Evolutionary conservation across 2,329 filamentous ascomycete genomes (phyloP).

Genomic region (Sporothrix sp.): DNA sequence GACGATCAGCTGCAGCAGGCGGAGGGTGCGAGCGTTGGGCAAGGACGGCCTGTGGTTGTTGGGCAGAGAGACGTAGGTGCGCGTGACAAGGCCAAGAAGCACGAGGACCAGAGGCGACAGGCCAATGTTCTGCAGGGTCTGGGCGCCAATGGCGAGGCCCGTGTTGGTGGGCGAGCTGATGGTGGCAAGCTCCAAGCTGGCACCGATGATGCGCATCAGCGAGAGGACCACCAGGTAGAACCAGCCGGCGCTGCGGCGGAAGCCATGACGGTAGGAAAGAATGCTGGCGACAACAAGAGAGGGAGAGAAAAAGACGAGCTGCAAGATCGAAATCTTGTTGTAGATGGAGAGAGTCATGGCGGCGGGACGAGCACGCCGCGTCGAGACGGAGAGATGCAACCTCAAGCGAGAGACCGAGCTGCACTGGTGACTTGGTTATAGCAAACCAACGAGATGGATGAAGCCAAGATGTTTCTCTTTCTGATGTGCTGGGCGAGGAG

Average conservation of each 20-base stretch:
- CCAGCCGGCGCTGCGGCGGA: constrained; percentile 39
- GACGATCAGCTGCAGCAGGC: constrained; percentile 32
- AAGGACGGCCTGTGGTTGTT: constrained; percentile 18
- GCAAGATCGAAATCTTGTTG: constrained; percentile 31
- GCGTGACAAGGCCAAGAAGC: constrained; percentile 34
- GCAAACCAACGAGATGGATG: neutral
- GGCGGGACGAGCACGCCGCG: neutral
- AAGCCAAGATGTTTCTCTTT: neutral
- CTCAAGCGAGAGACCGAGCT: neutral
- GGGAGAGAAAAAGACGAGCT: constrained; percentile 33
- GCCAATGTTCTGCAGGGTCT: constrained; percentile 36
- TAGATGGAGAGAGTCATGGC: constrained; percentile 19
- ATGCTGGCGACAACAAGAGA: constrained; percentile 27
- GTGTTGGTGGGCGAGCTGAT: constrained; percentile 32
- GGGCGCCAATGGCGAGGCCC: constrained; percentile 31
- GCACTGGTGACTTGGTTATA: neutral
- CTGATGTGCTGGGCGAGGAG: neutral
- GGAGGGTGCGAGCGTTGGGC: constrained; percentile 23
- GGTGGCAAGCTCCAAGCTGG: constrained; percentile 39
- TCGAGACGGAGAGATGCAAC: neutral
- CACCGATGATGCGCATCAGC: constrained; percentile 40
- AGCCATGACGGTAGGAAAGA: constrained; percentile 35
- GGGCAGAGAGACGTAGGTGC: constrained; percentile 28
- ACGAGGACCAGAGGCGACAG: constrained; percentile 39
- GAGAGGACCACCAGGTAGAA: constrained; percentile 44